phyloP scores from a whole-genome alignment of 768 basidiomycete species.

The Punctularia strigosozonata region DNA sequence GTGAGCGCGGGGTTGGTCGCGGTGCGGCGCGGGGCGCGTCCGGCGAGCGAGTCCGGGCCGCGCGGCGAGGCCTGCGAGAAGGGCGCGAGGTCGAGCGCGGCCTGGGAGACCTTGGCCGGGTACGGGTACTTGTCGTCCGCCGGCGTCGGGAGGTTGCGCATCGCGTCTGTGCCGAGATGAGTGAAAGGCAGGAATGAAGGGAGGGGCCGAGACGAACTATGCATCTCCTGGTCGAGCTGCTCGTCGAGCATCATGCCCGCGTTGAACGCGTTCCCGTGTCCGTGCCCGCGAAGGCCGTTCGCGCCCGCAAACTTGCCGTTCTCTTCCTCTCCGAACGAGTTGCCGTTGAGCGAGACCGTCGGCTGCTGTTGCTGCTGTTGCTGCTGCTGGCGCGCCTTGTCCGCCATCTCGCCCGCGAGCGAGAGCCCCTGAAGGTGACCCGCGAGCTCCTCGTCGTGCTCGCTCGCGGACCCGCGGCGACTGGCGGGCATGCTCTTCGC shows the following conservation, averaged over 20 bases:
- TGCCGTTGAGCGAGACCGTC: slow-evolving; percentile 46
- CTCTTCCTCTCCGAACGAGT: slow-evolving; percentile 42
- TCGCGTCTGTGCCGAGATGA: slow-evolving; percentile 49
- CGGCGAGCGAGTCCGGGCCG: slow-evolving; percentile 42
- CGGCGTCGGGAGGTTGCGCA: slow-evolving; percentile 76
- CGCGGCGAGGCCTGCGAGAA: slow-evolving; percentile 74
- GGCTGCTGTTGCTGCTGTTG: too few relatives aligned
- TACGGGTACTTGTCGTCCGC: slow-evolving; percentile 83
- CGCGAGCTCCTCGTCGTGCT: slow-evolving; percentile 74
- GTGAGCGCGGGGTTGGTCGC: slow-evolving; percentile 67
- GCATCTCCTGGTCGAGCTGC: slow-evolving; percentile 89
- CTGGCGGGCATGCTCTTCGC: slow-evolving; percentile 92
- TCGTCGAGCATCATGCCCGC: slow-evolving; percentile 89
- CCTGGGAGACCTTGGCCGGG: slow-evolving; percentile 72
- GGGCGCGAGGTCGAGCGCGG: slow-evolving; percentile 87
- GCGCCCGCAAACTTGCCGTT: slow-evolving; percentile 47
- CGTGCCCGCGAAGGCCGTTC: too few relatives aligned
- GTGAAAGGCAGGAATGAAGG: background rate
- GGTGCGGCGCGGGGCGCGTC: slow-evolving; percentile 52
- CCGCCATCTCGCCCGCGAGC: slow-evolving; percentile 51
- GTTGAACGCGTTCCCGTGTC: slow-evolving; percentile 60
- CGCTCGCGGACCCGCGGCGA: slow-evolving; percentile 79
- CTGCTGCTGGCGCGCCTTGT: too few relatives aligned
- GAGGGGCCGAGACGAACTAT: slow-evolving; percentile 44
- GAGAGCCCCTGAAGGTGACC: slow-evolving; percentile 64